A percentile compares a stretch with the other conserved stretches of the same genome.
Evolutionary conservation across 202 grass and related monocot species (phyloP).

Genomic region (Brachypodium distachyon): DNA sequence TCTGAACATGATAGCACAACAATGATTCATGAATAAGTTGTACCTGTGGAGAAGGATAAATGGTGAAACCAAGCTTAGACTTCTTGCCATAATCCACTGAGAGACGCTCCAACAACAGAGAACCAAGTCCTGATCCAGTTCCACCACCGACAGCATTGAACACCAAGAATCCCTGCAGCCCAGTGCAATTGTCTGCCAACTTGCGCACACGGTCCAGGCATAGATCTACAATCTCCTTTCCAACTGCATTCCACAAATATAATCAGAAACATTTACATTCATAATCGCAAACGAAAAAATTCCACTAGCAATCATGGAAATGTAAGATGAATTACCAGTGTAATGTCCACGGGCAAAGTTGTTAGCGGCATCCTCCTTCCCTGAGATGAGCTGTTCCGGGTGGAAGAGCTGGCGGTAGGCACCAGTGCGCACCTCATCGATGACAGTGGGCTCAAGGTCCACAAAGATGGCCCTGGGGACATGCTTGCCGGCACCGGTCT

Average conservation of each 20-base stretch:
- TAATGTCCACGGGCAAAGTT: constrained; percentile 95
- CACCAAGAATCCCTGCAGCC: constrained; percentile 92
- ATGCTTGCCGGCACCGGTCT: constrained; percentile 75
- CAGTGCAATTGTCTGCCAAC: constrained; percentile 91
- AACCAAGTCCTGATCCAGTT: constrained; percentile 89
- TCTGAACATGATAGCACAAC: not conserved
- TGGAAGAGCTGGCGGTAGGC: constrained; percentile 91
- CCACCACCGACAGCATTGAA: constrained; percentile 93
- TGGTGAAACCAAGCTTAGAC: constrained; percentile 97
- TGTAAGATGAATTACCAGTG: constrained; percentile 47
- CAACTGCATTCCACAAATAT: constrained; percentile 45
- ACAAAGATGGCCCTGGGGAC: constrained; percentile 93
- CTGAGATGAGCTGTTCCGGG: constrained; percentile 86
- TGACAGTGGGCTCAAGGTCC: constrained; percentile 89
- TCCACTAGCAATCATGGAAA: not conserved
- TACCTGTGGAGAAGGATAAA: constrained; percentile 96
- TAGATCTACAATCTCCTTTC: constrained; percentile 89
- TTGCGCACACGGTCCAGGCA: constrained; percentile 92
- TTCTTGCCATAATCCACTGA: constrained; percentile 98
- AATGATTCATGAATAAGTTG: not conserved
- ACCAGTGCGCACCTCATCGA: constrained; percentile 73
- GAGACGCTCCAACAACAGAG: constrained; percentile 74
- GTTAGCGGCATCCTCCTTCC: constrained; percentile 91
- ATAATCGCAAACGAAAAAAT: not conserved
- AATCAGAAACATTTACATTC: not conserved